phyloP scores from a whole-genome alignment of 352 stramenopile genomes.

The Pythium volutum region DNA sequence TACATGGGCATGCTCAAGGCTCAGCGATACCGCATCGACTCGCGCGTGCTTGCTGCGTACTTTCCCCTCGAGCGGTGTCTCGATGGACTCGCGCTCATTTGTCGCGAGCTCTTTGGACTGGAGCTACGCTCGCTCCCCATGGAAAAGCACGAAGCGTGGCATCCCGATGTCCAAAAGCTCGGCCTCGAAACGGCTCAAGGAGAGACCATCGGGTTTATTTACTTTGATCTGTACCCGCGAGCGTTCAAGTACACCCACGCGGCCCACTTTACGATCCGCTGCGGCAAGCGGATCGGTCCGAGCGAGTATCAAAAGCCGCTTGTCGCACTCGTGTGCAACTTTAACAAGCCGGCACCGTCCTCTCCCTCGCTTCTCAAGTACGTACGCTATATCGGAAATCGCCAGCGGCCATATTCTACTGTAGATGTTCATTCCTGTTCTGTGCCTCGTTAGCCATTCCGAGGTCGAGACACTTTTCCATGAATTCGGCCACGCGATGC shows the following conservation, averaged over 20 bases:
- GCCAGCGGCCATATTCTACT: too few relatives aligned
- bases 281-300: slow-evolving; percentile 66
- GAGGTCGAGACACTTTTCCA: slow-evolving; percentile 98
- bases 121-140: slow-evolving; percentile 79
- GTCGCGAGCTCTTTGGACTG: slow-evolving; percentile 89
- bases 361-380: slow-evolving; percentile 73
- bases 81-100: slow-evolving; percentile 87
- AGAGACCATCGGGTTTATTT: slow-evolving; percentile 87
- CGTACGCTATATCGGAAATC: too few relatives aligned
- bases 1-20: slow-evolving; percentile 90
- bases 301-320: slow-evolving; percentile 92
- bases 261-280: slow-evolving; percentile 96
- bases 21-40: slow-evolving; percentile 67
- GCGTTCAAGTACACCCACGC: slow-evolving; percentile 84
- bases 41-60: slow-evolving; percentile 80
- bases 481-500: slow-evolving; percentile 97
- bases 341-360: slow-evolving; percentile 71
- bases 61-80: slow-evolving; percentile 92
- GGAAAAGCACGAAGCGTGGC: slow-evolving; percentile 86
- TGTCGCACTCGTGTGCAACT: slow-evolving; percentile 92
- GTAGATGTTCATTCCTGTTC: not conserved
- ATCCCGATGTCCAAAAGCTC: slow-evolving; percentile 88
- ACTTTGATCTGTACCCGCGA: slow-evolving; percentile 94
- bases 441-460: slow-evolving; percentile 53
- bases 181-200: slow-evolving; percentile 59